phyloP scores from a whole-genome alignment of 208 protist species.

The Trypanosoma avium region DNA sequence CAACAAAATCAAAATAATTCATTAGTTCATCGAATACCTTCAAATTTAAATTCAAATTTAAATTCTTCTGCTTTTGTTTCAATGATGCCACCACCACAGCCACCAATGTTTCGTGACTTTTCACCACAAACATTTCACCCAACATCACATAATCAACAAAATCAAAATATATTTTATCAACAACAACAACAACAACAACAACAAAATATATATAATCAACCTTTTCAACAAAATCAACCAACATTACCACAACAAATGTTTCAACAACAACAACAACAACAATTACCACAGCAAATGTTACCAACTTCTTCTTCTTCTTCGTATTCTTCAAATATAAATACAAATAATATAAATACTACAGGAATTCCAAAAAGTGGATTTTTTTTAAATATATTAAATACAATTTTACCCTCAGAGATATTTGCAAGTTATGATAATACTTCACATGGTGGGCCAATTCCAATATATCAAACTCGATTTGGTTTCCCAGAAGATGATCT shows the following conservation, averaged over 20 bases:
- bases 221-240: not conserved
- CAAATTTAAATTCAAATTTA: too few species aligned
- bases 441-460: constrained; percentile 18
- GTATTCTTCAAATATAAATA: constrained; percentile 19
- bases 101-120: constrained; percentile 14
- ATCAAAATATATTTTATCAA: not conserved
- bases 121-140: not conserved
- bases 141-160: not conserved
- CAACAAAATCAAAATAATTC: too few species aligned
- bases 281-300: constrained; percentile 2
- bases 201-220: not conserved
- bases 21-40: too few species aligned
- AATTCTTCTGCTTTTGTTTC: constrained; percentile 1
- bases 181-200: constrained; percentile 5
- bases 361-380: too few species aligned
- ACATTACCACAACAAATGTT: not conserved
- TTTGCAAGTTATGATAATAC: not conserved
- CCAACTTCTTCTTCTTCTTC: not conserved
- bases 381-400: too few species aligned
- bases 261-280: constrained; percentile 17
- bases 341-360: constrained; percentile 20
- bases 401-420: too few species aligned
- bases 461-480: constrained; percentile 71
- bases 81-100: not conserved
- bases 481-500: constrained; percentile 81